A percentile compares a stretch with the other conserved stretches of the same genome.
Conservation (phyloP, 2,329 filamentous ascomycete species). For the Botryosphaeria dothidea region DNA sequence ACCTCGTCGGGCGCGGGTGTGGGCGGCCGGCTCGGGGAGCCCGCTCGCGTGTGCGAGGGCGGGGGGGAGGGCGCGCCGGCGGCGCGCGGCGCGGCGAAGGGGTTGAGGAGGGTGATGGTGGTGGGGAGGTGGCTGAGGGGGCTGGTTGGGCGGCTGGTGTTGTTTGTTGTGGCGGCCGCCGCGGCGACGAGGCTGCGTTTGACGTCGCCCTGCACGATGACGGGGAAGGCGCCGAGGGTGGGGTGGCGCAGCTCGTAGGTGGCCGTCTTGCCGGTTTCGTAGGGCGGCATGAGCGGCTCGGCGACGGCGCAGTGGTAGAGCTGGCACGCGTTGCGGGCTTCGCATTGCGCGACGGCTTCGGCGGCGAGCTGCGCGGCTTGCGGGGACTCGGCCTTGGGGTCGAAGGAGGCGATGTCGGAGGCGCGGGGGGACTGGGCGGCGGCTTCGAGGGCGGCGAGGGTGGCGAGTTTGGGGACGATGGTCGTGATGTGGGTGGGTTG, state of each 20-base stretch:
- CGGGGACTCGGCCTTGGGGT: constrained; percentile 65
- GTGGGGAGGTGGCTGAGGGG: background rate
- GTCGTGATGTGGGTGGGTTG: constrained; percentile 31
- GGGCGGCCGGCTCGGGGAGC: constrained; percentile 34
- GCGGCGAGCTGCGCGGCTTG: constrained; percentile 63
- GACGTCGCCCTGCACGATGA: constrained; percentile 42
- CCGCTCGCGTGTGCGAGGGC: constrained; percentile 27
- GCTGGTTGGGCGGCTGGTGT: background rate
- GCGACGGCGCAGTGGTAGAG: constrained; percentile 63
- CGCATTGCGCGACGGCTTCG: constrained; percentile 60
- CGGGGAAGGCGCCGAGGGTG: constrained; percentile 43
- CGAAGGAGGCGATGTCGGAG: constrained; percentile 61
- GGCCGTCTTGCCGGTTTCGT: constrained; percentile 33
- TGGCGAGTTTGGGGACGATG: constrained; percentile 50
- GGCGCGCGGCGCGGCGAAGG: constrained; percentile 30
- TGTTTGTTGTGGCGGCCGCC: background rate
- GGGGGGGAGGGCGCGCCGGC: constrained; percentile 27
- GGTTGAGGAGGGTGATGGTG: constrained; percentile 39
- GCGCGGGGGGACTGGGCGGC: constrained; percentile 48
- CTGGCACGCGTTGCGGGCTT: constrained; percentile 68
- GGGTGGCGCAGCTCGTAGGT: constrained; percentile 50
- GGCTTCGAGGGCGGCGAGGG: constrained; percentile 47
- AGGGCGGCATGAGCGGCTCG: constrained; percentile 24
- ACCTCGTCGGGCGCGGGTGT: constrained; percentile 36
- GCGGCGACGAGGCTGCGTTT: background rate